Evolutionary conservation across 2,329 filamentous ascomycete genomes (phyloP).

Genomic region (Dactylellina leptospora): DNA sequence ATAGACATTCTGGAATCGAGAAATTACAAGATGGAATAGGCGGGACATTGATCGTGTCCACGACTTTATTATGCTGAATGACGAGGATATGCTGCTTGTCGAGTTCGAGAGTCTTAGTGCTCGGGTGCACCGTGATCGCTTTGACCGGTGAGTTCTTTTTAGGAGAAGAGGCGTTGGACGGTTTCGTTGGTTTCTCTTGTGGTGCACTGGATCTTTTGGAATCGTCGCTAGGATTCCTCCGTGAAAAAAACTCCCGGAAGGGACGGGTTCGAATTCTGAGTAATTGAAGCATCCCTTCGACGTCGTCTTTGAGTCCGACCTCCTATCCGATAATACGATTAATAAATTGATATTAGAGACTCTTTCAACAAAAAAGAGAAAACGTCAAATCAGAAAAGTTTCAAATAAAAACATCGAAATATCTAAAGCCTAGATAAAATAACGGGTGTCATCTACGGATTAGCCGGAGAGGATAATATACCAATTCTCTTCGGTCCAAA

Average conservation of each 20-base stretch:
- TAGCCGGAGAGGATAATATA: not conserved
- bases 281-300: constrained; percentile 17
- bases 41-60: constrained; percentile 7
- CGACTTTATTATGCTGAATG: constrained; percentile 22
- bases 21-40: not conserved
- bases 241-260: constrained; percentile 20
- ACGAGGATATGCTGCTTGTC: constrained; percentile 25
- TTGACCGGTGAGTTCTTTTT: not conserved
- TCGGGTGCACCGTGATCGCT: constrained; percentile 22
- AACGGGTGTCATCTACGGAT: not conserved
- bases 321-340: too few relatives aligned
- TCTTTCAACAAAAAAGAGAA: not conserved
- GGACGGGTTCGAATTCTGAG: constrained; percentile 24
- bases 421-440: not conserved
- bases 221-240: not conserved
- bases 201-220: not conserved
- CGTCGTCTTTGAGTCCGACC: not conserved
- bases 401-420: not conserved
- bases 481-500: not conserved
- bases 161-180: not conserved
- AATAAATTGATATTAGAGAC: too few relatives aligned
- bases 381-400: not conserved
- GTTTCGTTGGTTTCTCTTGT: constrained; percentile 16
- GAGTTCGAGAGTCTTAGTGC: constrained; percentile 15
- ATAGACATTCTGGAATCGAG: constrained; percentile 23